phyloP scores from a whole-genome alignment of 768 basidiomycete genomes.

The Boletus reticuloceps region DNA sequence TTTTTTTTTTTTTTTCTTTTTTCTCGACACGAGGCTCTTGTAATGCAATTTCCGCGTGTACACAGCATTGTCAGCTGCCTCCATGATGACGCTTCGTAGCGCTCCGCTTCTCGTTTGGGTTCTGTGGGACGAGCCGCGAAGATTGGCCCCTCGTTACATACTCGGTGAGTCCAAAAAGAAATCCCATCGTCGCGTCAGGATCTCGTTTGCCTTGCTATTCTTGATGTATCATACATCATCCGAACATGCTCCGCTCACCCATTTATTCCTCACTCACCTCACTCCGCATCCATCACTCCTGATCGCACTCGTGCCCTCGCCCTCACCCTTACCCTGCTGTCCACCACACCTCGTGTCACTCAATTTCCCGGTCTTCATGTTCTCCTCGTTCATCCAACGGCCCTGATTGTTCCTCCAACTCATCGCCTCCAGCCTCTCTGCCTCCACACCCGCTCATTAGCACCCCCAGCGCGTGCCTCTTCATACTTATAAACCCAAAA shows the following conservation, averaged over 20 bases:
- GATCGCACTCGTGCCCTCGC: conserved; percentile 32
- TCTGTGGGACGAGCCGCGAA: conserved; percentile 22
- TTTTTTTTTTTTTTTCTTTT: too few relatives aligned
- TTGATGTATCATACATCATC: conserved; percentile 23
- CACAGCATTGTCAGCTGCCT: conserved; percentile 15
- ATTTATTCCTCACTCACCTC: conserved; percentile 30
- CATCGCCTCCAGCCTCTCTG: conserved; percentile 39
- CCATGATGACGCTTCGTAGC: conserved; percentile 13
- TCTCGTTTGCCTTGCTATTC: conserved; percentile 21
- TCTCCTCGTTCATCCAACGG: conserved; percentile 43
- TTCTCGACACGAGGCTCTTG: conserved; percentile 17
- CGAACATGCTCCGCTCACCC: conserved; percentile 27
- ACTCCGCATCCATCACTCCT: conserved; percentile 27
- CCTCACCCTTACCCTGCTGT: conserved; percentile 37
- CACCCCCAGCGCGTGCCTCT: conserved; percentile 43
- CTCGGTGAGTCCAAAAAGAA: conserved; percentile 20
- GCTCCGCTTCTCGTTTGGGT: conserved; percentile 19
- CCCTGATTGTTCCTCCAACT: conserved; percentile 40
- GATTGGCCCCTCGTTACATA: conserved; percentile 24
- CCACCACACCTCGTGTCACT: conserved; percentile 49
- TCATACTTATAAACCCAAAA: conserved; percentile 54
- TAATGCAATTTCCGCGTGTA: conserved; percentile 33
- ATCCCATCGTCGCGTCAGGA: conserved; percentile 10
- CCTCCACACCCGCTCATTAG: conserved; percentile 38
- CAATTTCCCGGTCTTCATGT: conserved; percentile 45